These are phyloP conservation scores for Symbiodinium natans DNA, from an alignment of 73 alveolate species.

Conservation along the genomic window DNA sequence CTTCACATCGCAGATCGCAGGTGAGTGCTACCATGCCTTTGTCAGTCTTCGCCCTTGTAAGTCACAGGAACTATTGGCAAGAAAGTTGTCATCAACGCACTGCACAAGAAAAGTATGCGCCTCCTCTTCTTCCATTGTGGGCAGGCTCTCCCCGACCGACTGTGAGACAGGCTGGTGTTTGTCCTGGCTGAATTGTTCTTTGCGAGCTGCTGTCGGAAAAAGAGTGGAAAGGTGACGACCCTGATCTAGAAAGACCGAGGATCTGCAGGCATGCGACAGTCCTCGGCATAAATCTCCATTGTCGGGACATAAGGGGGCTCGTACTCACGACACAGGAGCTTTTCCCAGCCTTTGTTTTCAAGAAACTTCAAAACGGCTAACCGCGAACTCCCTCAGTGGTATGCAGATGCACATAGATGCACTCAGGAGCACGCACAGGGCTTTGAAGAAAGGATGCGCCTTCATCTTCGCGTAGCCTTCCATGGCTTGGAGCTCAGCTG, in stretches of 20 bases:
- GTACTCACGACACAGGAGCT: not conserved
- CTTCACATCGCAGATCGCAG: too few species aligned
- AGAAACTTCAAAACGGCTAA: too few species aligned
- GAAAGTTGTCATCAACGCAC: too few species aligned
- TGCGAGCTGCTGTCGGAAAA: not conserved
- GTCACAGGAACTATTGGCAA: too few species aligned
- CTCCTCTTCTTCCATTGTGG: conserved; percentile 92
- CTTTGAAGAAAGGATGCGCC: conserved; percentile 64
- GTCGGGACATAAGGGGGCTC: conserved; percentile 25
- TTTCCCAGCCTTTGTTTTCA: not conserved
- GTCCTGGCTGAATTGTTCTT: not conserved
- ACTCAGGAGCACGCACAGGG: conserved; percentile 27
- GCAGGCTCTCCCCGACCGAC: conserved; percentile 20
- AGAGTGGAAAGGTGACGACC: not conserved
- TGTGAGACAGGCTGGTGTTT: conserved; percentile 31
- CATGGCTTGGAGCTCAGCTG: not conserved
- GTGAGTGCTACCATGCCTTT: too few species aligned
- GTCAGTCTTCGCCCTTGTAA: too few species aligned
- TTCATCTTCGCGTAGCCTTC: conserved; percentile 76
- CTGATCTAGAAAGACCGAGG: too few species aligned
- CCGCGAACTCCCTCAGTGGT: not conserved
- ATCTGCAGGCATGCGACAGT: not conserved
- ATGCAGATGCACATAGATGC: not conserved
- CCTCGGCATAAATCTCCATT: conserved; percentile 24
- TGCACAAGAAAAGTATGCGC: too few species aligned